Percentiles rank a stretch among this genome's conserved stretches.
Conservation (phyloP, 2,329 filamentous ascomycete species). For the Ophiocordyceps australis region DNA sequence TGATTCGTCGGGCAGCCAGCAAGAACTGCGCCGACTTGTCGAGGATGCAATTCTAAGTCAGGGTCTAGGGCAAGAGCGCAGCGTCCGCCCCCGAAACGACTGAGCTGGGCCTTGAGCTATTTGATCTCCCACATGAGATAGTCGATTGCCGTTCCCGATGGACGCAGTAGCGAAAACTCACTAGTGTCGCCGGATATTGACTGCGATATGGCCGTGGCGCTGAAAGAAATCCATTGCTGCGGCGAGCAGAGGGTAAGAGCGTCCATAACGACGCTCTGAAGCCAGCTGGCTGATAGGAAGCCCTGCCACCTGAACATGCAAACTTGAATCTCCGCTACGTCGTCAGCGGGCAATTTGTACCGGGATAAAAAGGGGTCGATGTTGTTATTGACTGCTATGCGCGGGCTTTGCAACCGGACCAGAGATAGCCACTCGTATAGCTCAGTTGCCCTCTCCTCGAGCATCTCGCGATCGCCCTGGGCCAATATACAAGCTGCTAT, state of each 20-base stretch:
- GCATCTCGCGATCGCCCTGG: conserved; percentile 22
- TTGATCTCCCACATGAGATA: conserved; percentile 45
- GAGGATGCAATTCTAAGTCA: conserved; percentile 61
- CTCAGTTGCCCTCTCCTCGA: conserved; percentile 45
- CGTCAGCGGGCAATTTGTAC: conserved; percentile 36
- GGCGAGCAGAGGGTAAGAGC: conserved; percentile 22
- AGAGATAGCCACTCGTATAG: conserved; percentile 62
- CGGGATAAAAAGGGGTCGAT: conserved; percentile 53
- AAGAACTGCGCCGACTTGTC: conserved; percentile 59
- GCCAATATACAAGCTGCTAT: conserved; percentile 11
- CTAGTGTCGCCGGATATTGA: conserved; percentile 22
- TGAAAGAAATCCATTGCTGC: conserved; percentile 36
- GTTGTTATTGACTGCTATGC: conserved; percentile 34
- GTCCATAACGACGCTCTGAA: conserved; percentile 26
- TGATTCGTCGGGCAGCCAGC: conserved; percentile 61
- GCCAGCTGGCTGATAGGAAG: conserved; percentile 35
- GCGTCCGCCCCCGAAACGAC: conserved; percentile 41
- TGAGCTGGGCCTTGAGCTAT: conserved; percentile 23
- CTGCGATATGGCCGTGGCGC: conserved; percentile 30
- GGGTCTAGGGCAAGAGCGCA: conserved; percentile 42
- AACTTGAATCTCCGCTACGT: conserved; percentile 12
- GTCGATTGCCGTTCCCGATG: conserved; percentile 26
- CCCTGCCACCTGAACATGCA: conserved; percentile 41
- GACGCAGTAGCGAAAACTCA: conserved; percentile 35
- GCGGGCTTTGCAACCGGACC: conserved; percentile 45